Base-by-base conservation (phyloP, 1,139 yeast species). In the Geotrichum histeridarum region DNA sequence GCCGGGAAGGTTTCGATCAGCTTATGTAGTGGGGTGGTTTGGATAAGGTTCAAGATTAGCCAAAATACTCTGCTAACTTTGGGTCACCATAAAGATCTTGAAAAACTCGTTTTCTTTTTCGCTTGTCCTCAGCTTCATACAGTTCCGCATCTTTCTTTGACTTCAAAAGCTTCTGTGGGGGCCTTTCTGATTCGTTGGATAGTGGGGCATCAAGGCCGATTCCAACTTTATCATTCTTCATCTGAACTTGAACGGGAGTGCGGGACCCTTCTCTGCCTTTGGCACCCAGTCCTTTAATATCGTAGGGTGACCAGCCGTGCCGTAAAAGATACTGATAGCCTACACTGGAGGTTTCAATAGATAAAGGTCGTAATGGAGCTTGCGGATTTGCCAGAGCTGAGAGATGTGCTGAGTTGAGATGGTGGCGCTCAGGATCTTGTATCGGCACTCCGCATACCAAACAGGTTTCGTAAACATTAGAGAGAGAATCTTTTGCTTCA, bases 281-380 rank as follows among this genome's bases (percentile, higher is more conserved):
- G 4, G 57, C 59, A 9, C 67, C 67, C n/a, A 64, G 56, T 2
- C 67, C 67, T 17, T 54, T 56, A 8, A 54, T 51, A 33, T 62
- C 56, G 9, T 51, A 36, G 1, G 64, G 65, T 5, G 61, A 51
- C 67, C 67, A 64, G 12, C 67, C 67, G 48, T 62, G 58, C 36
- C 56, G 58, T 15, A 54, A 53, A 39, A 64, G 49, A 41, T 64
- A 64, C 41, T 50, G 47, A 38, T 58, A 60, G 8, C 65, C 65
- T 4, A 53, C 8, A 35, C 59, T 59, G 8, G 50, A 33, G 18
- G 51, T 50, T 12, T 45, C 48, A 8, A 60, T 49, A 1, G 53
- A 39, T 27, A 60, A 47, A 6, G 54, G 53, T 11, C 55, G 41
- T 14, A 55, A 41, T 3, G 62, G 59, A 15, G 59, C 48, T 17